Conservation (phyloP, 2,329 filamentous ascomycete genomes). For the Pezicula rhizophila region DNA sequence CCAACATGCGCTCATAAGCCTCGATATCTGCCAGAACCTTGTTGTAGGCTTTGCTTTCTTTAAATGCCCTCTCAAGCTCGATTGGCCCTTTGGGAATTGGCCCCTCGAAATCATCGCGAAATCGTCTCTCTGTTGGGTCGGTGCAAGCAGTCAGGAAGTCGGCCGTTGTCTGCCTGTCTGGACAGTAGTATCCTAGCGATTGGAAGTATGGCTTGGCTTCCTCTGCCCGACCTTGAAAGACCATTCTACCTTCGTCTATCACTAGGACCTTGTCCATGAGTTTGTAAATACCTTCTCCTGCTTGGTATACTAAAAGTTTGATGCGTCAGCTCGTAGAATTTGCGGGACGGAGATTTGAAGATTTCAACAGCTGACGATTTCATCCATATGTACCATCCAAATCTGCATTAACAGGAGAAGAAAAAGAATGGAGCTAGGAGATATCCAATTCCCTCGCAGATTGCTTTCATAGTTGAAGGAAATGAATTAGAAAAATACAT, state of each 20-base stretch:
- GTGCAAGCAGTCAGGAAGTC: conserved; percentile 75
- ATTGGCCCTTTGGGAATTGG: conserved; percentile 55
- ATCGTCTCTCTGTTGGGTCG: conserved; percentile 64
- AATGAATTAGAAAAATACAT: too few relatives aligned
- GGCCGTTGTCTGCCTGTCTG: conserved; percentile 58
- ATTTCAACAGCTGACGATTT: too few relatives aligned
- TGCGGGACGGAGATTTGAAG: too few relatives aligned
- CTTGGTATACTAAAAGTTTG: conserved; percentile 49
- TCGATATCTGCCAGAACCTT: conserved; percentile 54
- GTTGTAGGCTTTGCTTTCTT: conserved; percentile 54
- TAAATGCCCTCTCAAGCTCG: conserved; percentile 61
- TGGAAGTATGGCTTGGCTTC: conserved; percentile 61
- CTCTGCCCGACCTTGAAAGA: conserved; percentile 57
- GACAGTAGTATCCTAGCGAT: conserved; percentile 54
- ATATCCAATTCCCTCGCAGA: too few relatives aligned
- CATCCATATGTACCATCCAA: too few relatives aligned
- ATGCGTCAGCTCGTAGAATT: too few relatives aligned
- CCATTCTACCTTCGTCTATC: conserved; percentile 65
- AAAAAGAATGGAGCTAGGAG: too few relatives aligned
- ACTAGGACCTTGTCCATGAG: conserved; percentile 77
- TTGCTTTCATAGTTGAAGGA: too few relatives aligned
- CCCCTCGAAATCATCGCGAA: conserved; percentile 53
- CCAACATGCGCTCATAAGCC: conserved; percentile 51
- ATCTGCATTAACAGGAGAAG: too few relatives aligned
- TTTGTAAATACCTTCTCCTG: conserved; percentile 62